Percentiles rank a stretch among this genome's conserved stretches.
phyloP scores from a whole-genome alignment of 345 rosid species.

The Eucalyptus cloeziana region DNA sequence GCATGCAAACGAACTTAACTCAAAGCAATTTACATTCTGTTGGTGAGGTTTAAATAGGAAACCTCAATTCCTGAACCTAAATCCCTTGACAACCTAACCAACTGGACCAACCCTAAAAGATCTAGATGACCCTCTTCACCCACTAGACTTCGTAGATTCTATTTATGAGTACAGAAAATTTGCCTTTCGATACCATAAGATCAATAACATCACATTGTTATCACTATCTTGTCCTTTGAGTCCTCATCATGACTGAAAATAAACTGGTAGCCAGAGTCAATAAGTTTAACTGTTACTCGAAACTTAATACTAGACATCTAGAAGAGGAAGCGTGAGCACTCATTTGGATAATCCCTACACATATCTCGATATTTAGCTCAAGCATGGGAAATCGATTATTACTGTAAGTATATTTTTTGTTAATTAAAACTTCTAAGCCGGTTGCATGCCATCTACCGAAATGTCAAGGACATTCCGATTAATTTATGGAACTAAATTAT shows the following conservation, averaged over 20 bases:
- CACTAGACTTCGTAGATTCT: not conserved
- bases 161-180: not conserved
- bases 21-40: not conserved
- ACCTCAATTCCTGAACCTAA: not conserved
- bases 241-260: not conserved
- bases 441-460: not conserved
- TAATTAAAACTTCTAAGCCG: not conserved
- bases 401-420: not conserved
- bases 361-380: not conserved
- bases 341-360: not conserved
- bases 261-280: not conserved
- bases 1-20: not conserved
- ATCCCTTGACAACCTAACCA: not conserved
- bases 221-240: not conserved
- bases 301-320: not conserved
- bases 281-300: not conserved
- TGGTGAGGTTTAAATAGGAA: not conserved
- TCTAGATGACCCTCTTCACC: not conserved
- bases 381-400: not conserved
- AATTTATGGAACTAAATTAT: not conserved
- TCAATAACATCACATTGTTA: not conserved
- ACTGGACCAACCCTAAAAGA: not conserved
- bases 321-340: not conserved
- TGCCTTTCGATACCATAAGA: not conserved
- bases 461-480: not conserved